Evolutionary conservation across 2,329 filamentous ascomycete genomes (phyloP).

Genomic region (Bipolaris zeicola): DNA sequence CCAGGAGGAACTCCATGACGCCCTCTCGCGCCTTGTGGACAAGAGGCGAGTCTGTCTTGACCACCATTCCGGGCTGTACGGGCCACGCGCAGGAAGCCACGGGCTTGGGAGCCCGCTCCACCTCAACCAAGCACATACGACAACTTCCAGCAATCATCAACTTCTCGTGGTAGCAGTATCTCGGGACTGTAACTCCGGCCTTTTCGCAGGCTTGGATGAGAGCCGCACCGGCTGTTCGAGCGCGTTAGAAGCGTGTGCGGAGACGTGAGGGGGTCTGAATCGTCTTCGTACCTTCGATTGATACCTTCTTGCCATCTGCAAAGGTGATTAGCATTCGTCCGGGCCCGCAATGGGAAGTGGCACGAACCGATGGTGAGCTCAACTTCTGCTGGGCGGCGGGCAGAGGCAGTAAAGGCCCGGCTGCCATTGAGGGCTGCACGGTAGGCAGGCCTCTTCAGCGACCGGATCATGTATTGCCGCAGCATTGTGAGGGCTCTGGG

Average conservation of each 20-base stretch:
- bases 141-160: slow-evolving; percentile 99
- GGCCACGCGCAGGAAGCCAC: slow-evolving; percentile 99
- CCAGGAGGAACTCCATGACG: slow-evolving; percentile 97
- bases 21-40: slow-evolving; percentile 98
- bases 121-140: slow-evolving; percentile 99
- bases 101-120: slow-evolving; percentile 93
- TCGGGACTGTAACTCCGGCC: slow-evolving; percentile 86
- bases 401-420: slow-evolving; percentile 81
- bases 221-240: slow-evolving; percentile 79
- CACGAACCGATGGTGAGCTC: slow-evolving; percentile 90
- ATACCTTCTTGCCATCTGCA: slow-evolving; percentile 95
- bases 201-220: slow-evolving; percentile 99
- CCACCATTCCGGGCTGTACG: slow-evolving; percentile 97
- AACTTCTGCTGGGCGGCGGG: slow-evolving; percentile 83
- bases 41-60: slow-evolving; percentile 96
- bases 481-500: slow-evolving; percentile 56
- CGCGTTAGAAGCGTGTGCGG: slow-evolving; percentile 34
- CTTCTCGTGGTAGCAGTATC: slow-evolving; percentile 99
- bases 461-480: slow-evolving; percentile 68
- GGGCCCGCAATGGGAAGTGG: slow-evolving; percentile 31
- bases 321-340: slow-evolving; percentile 43
- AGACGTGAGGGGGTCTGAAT: slow-evolving; percentile 15
- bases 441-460: slow-evolving; percentile 62
- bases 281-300: slow-evolving; percentile 79
- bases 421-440: slow-evolving; percentile 62